Evolutionary conservation across 148 eudicot species (phyloP).

Genomic region (Silene uniflora): DNA sequence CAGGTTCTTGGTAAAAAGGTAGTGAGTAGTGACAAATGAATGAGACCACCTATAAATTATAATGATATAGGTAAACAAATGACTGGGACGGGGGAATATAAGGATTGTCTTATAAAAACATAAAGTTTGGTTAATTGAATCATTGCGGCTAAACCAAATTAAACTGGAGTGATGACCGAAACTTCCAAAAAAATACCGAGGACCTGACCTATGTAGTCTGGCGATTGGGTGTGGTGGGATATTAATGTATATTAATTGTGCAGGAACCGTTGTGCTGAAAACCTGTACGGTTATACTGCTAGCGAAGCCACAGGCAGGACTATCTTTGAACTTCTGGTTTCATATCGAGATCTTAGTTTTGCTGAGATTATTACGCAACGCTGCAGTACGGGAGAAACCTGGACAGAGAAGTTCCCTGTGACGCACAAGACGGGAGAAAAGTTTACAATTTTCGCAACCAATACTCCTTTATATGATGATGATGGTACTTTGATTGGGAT

Average conservation of each 20-base stretch:
- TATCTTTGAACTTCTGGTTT: conserved; percentile 44
- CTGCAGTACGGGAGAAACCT: conserved; percentile 54
- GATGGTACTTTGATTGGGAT: conserved; percentile 65
- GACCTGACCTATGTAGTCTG: no score
- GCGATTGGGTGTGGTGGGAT: no score
- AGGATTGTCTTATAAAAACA: no score
- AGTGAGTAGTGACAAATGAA: no score
- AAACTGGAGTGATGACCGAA: no score
- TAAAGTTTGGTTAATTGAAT: no score
- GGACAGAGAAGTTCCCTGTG: conserved; percentile 85
- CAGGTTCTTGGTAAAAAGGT: no score
- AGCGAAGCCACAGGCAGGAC: conserved; percentile 69
- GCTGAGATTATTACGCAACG: conserved; percentile 48
- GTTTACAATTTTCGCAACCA: conserved; percentile 44
- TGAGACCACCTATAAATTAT: no score
- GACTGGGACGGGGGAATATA: no score
- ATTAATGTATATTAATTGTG: background rate
- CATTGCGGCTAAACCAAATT: no score
- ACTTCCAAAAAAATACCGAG: no score
- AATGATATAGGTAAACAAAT: no score
- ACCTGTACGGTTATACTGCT: conserved; percentile 70
- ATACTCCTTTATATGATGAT: conserved; percentile 76
- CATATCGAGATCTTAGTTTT: conserved; percentile 36
- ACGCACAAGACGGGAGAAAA: conserved; percentile 51
- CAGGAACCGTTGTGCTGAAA: conserved; percentile 84